phyloP scores from a whole-genome alignment of 257 asterid genomes.

The Orobanche coerulescens region DNA sequence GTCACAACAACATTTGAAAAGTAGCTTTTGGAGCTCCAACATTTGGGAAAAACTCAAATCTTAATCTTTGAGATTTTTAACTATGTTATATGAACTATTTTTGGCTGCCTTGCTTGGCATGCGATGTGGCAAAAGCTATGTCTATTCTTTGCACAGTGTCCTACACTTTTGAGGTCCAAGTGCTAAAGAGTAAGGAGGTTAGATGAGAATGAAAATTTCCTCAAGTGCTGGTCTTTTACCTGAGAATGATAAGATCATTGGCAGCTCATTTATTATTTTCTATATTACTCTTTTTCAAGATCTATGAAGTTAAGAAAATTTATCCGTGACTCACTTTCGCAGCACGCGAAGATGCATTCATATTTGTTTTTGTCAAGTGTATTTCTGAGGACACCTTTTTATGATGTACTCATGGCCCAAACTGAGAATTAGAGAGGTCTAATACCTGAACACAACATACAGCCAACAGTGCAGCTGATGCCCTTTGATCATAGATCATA shows the following conservation, averaged over 20 bases:
- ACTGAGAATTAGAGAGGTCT: constrained; percentile 2
- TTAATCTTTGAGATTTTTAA: not conserved
- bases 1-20: not conserved
- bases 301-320: not conserved
- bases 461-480: not conserved
- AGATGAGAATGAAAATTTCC: not conserved
- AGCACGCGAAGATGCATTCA: not conserved
- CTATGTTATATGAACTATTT: not conserved
- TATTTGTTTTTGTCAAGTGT: not conserved
- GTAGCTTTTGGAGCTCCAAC: not conserved
- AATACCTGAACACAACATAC: not conserved
- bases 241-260: not conserved
- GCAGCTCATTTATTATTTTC: not conserved
- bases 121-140: not conserved
- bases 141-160: not conserved
- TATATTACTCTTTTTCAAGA: not conserved
- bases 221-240: not conserved
- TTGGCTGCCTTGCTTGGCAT: not conserved
- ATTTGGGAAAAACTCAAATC: not conserved
- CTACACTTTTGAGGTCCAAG: not conserved
- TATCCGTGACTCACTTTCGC: not conserved
- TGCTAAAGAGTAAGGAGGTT: not conserved
- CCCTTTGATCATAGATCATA: not conserved
- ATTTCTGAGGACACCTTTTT: not conserved
- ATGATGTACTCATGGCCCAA: not conserved